phyloP scores from a whole-genome alignment of 1,284 basidiomycete genomes.

The Rhodofomes roseus region DNA sequence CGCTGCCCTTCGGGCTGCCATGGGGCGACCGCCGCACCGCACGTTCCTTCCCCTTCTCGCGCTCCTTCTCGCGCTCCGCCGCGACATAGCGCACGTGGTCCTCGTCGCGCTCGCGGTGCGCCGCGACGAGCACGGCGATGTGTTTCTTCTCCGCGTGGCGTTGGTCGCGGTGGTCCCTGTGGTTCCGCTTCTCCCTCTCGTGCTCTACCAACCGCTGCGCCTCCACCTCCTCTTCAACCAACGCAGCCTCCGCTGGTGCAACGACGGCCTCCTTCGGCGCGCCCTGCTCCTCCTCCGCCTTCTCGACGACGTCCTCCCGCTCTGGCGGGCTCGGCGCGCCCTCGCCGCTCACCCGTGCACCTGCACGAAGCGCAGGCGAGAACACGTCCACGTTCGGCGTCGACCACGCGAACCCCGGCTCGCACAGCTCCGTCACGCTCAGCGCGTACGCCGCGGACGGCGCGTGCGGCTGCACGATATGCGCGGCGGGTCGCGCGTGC shows the following conservation, averaged over 20 bases:
- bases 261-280: not conserved
- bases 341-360: not conserved
- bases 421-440: constrained; percentile 27
- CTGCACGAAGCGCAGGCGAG: not conserved
- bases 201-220: not conserved
- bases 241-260: not conserved
- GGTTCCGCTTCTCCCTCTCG: constrained; percentile 10
- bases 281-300: not conserved
- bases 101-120: constrained; percentile 23
- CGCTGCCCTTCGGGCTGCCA: not conserved
- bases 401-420: constrained; percentile 22
- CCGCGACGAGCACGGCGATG: constrained; percentile 17
- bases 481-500: not conserved
- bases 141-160: constrained; percentile 13
- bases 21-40: not conserved
- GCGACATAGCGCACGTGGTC: constrained; percentile 18
- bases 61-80: constrained; percentile 11
- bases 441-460: constrained; percentile 10
- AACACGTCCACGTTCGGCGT: constrained; percentile 14
- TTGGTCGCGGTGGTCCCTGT: constrained; percentile 4
- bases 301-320: not conserved
- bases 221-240: not conserved
- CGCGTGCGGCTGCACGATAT: not conserved
- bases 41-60: not conserved
- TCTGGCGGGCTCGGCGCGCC: not conserved